These are phyloP conservation scores for Singerocomus inundabilis DNA, from an alignment of 1,284 basidiomycete species.

Conservation along the genomic window DNA sequence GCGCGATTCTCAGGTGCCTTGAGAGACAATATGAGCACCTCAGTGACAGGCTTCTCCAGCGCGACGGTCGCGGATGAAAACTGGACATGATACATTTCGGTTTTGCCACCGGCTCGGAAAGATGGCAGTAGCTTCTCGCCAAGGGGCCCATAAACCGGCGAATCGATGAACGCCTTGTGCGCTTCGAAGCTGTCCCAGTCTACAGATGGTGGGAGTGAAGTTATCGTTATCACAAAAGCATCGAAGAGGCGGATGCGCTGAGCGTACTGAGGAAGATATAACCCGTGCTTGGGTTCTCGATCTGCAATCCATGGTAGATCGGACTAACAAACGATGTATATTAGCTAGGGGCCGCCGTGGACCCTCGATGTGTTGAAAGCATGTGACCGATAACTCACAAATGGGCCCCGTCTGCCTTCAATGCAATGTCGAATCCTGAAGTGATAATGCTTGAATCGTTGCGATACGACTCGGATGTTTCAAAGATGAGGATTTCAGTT, in stretches of 20 bases:
- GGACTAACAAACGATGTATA: slow-evolving; percentile 15
- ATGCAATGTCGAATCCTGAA: slow-evolving; percentile 9
- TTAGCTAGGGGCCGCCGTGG: neutral
- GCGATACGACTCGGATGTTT: slow-evolving; percentile 11
- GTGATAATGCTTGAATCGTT: slow-evolving; percentile 2
- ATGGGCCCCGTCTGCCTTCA: slow-evolving; percentile 10
- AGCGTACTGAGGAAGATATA: slow-evolving; percentile 24
- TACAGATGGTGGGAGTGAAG: slow-evolving; percentile 2
- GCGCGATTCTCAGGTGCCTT: slow-evolving; percentile 25
- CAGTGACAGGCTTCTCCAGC: slow-evolving; percentile 21
- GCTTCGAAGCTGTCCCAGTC: slow-evolving; percentile 30
- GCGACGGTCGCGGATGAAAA: slow-evolving; percentile 19
- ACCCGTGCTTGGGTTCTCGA: slow-evolving; percentile 15
- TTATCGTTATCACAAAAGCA: neutral
- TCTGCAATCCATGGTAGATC: slow-evolving; percentile 22
- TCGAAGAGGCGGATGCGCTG: neutral
- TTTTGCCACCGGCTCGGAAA: slow-evolving; percentile 2
- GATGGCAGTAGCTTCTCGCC: slow-evolving; percentile 5
- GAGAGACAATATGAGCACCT: slow-evolving; percentile 19
- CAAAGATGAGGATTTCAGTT: slow-evolving; percentile 27
- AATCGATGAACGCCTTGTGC: slow-evolving; percentile 15
- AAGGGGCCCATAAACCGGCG: slow-evolving; percentile 7
- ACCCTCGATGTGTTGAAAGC: no score
- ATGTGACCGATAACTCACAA: slow-evolving; percentile 15
- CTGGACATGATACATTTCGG: slow-evolving; percentile 24